Percentiles rank a stretch among this genome's conserved stretches.
Conservation (phyloP, 331 rosid genomes). For the Acacia concinna region DNA sequence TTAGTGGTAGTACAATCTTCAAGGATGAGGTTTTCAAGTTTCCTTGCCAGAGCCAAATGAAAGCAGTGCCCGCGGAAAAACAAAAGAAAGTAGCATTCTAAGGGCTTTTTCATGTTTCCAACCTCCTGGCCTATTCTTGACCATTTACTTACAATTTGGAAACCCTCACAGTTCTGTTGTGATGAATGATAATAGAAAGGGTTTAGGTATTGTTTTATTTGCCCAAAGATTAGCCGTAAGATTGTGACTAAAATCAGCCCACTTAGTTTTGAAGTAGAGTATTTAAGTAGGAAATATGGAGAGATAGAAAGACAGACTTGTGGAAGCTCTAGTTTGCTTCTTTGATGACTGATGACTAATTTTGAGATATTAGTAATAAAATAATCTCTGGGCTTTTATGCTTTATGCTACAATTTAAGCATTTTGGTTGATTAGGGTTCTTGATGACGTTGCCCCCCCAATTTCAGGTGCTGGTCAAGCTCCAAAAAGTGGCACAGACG, state of each 20-base stretch:
- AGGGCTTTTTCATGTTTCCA: constrained; percentile 20
- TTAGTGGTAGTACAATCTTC: neutral
- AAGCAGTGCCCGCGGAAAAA: neutral
- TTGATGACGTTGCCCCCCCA: neutral
- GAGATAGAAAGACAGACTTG: neutral
- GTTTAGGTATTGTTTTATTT: constrained; percentile 1
- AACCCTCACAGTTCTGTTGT: neutral
- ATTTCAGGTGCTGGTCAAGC: constrained; percentile 56
- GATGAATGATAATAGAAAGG: neutral
- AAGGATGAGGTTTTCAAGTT: neutral
- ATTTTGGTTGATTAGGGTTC: neutral
- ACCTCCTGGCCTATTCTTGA: constrained; percentile 12
- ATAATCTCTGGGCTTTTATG: neutral
- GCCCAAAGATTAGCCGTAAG: neutral
- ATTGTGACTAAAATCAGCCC: neutral
- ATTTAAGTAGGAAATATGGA: constrained; percentile 1
- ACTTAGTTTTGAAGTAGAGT: neutral
- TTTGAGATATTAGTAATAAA: neutral
- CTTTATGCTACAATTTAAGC: neutral
- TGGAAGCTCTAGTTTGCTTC: neutral
- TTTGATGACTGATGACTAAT: neutral
- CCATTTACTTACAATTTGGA: constrained; percentile 4
- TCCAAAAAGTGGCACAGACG: constrained; percentile 71
- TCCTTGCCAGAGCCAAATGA: neutral
- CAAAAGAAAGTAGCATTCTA: constrained; percentile 1